phyloP scores from a whole-genome alignment of 2,329 filamentous ascomycete genomes.

The Neofusicoccum umdonicola region DNA sequence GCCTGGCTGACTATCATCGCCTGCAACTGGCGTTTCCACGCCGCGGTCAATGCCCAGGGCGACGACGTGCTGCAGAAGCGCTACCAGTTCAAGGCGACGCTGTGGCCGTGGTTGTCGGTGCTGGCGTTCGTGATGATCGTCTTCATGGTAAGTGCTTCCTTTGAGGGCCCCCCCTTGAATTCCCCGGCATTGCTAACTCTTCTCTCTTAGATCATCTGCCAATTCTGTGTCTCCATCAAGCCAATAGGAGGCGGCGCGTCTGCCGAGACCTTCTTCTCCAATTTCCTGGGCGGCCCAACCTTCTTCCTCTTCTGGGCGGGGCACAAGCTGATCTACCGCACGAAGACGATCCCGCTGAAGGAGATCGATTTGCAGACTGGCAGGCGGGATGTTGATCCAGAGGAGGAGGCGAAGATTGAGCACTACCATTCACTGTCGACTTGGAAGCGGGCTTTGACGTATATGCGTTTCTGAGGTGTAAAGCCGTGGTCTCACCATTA shows the following conservation, averaged over 20 bases:
- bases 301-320: constrained; percentile 45
- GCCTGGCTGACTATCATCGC: constrained; percentile 84
- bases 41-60: constrained; percentile 36
- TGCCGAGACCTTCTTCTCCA: constrained; percentile 58
- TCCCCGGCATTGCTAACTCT: not conserved
- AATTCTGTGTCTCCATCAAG: constrained; percentile 29
- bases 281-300: constrained; percentile 38
- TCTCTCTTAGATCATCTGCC: not conserved
- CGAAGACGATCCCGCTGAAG: constrained; percentile 61
- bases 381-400: constrained; percentile 76
- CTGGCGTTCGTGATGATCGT: constrained; percentile 39
- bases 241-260: not conserved
- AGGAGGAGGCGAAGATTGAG: constrained; percentile 73
- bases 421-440: constrained; percentile 38
- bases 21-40: constrained; percentile 82
- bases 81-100: constrained; percentile 39
- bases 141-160: not conserved
- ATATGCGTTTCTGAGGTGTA: constrained; percentile 38
- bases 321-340: constrained; percentile 75
- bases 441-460: constrained; percentile 51
- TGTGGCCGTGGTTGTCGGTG: constrained; percentile 39
- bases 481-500: too few relatives aligned
- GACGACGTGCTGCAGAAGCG: constrained; percentile 45
- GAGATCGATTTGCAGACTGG: constrained; percentile 90
- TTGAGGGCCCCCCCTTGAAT: not conserved